These are phyloP conservation scores for Pestalotiopsis sp. DNA, from an alignment of 2,329 filamentous ascomycete species.

Conservation along the genomic window DNA sequence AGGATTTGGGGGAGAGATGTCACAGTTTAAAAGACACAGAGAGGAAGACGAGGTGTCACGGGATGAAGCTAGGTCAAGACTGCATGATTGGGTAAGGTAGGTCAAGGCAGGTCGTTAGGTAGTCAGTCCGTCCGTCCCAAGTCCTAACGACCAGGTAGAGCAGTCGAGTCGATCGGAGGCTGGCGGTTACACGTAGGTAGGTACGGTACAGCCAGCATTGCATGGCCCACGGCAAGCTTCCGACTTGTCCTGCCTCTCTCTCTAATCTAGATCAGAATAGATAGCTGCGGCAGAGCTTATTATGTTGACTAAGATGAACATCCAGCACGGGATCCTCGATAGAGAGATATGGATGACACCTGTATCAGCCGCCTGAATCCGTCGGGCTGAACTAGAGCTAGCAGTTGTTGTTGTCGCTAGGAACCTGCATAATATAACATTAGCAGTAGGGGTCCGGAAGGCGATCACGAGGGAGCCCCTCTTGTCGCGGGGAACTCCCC, in stretches of 20 bases:
- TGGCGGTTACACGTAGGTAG: background rate
- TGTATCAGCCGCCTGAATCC: conserved; percentile 16
- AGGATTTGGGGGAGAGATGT: background rate
- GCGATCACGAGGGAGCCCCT: conserved; percentile 10
- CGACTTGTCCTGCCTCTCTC: background rate
- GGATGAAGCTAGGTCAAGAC: background rate
- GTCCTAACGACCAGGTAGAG: background rate
- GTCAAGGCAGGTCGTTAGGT: background rate
- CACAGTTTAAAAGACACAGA: background rate
- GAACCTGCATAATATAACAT: background rate
- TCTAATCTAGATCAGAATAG: background rate
- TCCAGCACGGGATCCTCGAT: conserved; percentile 7
- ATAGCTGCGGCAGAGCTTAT: background rate
- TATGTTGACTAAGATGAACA: conserved; percentile 4
- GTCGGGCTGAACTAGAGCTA: conserved; percentile 11
- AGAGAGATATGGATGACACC: conserved; percentile 4
- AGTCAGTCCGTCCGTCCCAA: background rate
- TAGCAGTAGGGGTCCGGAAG: background rate
- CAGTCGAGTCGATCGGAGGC: background rate
- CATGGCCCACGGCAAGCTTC: background rate
- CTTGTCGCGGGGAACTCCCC: conserved; percentile 12
- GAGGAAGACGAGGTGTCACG: conserved; percentile 6
- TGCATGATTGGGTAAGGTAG: background rate
- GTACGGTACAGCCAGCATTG: background rate
- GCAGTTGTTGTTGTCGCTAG: conserved; percentile 2